Evolutionary conservation across 1,284 basidiomycete genomes (phyloP), one percentile per base, ranked within the genome.

Genomic region (Coniophora puteana): DNA sequence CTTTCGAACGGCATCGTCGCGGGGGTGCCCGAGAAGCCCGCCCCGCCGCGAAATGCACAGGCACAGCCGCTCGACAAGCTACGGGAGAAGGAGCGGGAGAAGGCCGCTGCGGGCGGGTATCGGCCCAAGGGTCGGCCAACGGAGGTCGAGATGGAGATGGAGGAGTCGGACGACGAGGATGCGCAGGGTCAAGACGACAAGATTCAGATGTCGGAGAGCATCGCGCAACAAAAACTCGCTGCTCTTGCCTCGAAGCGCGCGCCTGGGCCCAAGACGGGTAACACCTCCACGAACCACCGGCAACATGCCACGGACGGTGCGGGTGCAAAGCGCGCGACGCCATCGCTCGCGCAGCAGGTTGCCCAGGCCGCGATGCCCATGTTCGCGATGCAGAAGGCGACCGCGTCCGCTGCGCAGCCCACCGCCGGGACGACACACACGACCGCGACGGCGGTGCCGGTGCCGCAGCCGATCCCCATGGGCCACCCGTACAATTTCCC

Each of bases 401-500:
- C 50, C 4, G 16, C 51, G 14, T 32, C 39, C 7, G 25, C 24
- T 27, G 36, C 23, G 22, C 26, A 37, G n/a, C 7, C 36, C 18
- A 28, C 30, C 31, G 17, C 11, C 36, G 33, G 21, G 45, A 29
- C 55, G 48, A 32, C 45, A 35, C 33, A 52, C 23, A 32, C 46
- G 17, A 36, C 41, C 28, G 36, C 46, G 25, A 17, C 43, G 36
- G 26, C 53, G 43, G 37, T 45, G 38, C 39, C 49, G 33, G 36
- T 44, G 14, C 43, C 54, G 0, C 63, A 69, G 5, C 76, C 83
- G 1, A 80, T 84, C 33, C 75, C 80, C 1, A 61, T 86, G 3
- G 69, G 69, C 4, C 82, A 84, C 54, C 84, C 84, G 4, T 89
- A 87, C 62, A 86, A 84, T 51, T 71, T 89, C 20, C 85, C 86